phyloP scores from a whole-genome alignment of 257 asterid species.

The Primulina huaijiensis region DNA sequence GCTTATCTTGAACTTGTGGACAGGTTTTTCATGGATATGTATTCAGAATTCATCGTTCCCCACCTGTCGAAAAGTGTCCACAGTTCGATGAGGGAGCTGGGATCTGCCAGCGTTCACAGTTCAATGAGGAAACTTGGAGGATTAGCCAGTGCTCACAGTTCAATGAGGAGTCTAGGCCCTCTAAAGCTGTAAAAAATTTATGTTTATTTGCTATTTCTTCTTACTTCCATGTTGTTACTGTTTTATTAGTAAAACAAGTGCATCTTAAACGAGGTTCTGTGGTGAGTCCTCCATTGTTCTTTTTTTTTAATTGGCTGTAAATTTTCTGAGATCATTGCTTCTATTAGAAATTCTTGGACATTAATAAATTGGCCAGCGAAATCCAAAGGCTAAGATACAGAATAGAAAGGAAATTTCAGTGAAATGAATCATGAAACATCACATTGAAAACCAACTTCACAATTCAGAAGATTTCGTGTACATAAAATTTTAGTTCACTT shows the following conservation, averaged over 20 bases:
- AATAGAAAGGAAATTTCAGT: neutral
- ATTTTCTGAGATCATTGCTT: neutral
- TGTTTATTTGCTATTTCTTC: slow-evolving; percentile 15
- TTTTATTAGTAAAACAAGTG: slow-evolving; percentile 21
- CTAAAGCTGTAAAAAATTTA: slow-evolving; percentile 42
- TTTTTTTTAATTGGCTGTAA: neutral
- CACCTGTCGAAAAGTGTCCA: slow-evolving; percentile 29
- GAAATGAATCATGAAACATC: neutral
- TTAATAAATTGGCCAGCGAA: neutral
- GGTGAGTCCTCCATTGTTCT: neutral
- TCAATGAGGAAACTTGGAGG: slow-evolving; percentile 42
- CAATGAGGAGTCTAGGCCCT: slow-evolving; percentile 63
- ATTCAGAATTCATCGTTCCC: slow-evolving; percentile 31
- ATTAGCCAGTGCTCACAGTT: slow-evolving; percentile 27
- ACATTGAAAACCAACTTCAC: slow-evolving; percentile 10
- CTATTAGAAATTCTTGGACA: neutral
- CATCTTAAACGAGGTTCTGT: slow-evolving; percentile 12
- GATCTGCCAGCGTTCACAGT: slow-evolving; percentile 33
- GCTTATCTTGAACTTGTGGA: slow-evolving; percentile 53
- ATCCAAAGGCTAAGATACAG: neutral
- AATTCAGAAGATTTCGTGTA: neutral
- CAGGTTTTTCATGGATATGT: slow-evolving; percentile 47
- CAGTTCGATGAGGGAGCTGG: slow-evolving; percentile 49
- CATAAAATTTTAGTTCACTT: slow-evolving; percentile 33
- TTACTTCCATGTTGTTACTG: slow-evolving; percentile 6